These are phyloP conservation scores for Acanthamoeba rhysodes DNA, from an alignment of 208 protist species.

Conservation along the genomic window DNA sequence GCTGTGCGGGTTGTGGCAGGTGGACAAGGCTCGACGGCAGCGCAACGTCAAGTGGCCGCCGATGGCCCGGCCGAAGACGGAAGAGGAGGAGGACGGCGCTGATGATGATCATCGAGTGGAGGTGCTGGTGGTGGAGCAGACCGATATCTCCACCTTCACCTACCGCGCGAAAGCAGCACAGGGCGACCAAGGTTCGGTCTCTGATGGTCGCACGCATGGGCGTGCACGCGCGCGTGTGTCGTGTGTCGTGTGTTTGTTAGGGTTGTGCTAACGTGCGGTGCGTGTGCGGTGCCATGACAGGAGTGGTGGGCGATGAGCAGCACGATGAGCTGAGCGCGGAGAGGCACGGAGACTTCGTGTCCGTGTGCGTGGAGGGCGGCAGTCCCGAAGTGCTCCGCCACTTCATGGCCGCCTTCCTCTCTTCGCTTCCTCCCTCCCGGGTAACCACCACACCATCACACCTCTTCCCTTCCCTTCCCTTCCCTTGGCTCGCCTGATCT, in stretches of 20 bases:
- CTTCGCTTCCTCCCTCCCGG: background rate
- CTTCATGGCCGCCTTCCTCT: background rate
- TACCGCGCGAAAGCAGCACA: background rate
- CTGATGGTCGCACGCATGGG: too few species aligned
- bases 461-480: background rate
- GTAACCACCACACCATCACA: background rate
- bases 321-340: background rate
- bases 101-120: background rate
- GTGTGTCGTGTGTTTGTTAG: too few species aligned
- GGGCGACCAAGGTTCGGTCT: background rate
- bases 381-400: background rate
- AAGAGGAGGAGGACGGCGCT: background rate
- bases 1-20: conserved; percentile 13
- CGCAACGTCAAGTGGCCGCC: conserved; percentile 3
- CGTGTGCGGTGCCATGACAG: background rate
- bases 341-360: background rate
- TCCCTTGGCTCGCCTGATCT: too few species aligned
- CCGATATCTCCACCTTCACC: background rate
- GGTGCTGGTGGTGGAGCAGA: conserved; percentile 11
- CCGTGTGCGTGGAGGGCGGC: conserved; percentile 27
- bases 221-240: too few species aligned
- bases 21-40: conserved; percentile 19
- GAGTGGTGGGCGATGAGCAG: background rate
- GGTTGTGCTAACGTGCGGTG: too few species aligned
- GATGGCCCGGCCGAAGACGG: background rate